Evolutionary conservation across 768 basidiomycete species (phyloP), one percentile per base, ranked within the genome.

Genomic region (Tricholomella constricta): DNA sequence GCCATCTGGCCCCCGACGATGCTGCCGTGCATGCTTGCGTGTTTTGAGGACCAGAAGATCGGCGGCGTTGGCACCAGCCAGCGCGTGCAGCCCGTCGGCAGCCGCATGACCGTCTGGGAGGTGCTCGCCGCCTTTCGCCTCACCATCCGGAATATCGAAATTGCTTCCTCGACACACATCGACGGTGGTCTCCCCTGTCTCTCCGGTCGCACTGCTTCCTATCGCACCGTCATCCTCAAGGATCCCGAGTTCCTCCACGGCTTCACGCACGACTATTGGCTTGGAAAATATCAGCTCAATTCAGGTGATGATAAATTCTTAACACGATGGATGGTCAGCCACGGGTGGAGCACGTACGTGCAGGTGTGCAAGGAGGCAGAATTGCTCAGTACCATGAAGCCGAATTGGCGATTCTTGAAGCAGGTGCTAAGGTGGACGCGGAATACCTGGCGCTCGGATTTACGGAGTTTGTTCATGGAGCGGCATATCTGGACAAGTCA

Each of bases 321-420:
- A 65, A 98, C 94, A 15, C 77, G 94, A 40, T 96, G 94, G 94
- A 94, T 95, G 91, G 94, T 96, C 54, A 86, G 84, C 64, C 93
- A 95, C 63, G 92, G 93, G 14, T 96, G 94, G 94, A 88, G 79
- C 68, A 95, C 92, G n/a, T 94, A 92, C 67, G 90, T 95, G 27
- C 91, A 93, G 66, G 83, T 82, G 66, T 93, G 89, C 75, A 83
- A 81, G 66, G 89, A 91, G 71, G 88, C 85, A 12, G 93, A 95
- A 71, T 74, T 95, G 12, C 73, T 94, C 55, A 89, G 86, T 66
- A 95, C 93, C 46, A 98, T 95, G 94, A 96, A 96, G 71, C 92
- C 92, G 23, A 91, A 96, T 72, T 96, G 93, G 94, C 80, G 91
- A 47, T 96, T 96, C 75, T 73, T 95, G 70, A 94, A 94, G 73